Conservation (phyloP, 2,329 filamentous ascomycete species). For the Sclerotinia trifoliorum region DNA sequence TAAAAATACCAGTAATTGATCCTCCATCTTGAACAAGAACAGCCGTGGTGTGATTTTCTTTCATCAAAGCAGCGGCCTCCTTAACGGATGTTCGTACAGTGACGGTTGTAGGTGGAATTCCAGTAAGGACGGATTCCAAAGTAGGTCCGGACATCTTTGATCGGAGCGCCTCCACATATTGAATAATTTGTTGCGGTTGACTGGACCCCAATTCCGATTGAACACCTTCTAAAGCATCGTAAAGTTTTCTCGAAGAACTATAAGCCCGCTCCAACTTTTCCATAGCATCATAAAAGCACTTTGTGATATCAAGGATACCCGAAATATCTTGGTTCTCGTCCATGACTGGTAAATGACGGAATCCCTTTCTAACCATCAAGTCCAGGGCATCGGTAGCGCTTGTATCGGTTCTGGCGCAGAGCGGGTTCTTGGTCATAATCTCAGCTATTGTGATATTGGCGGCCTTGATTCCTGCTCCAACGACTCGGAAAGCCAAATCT, state of each 20-base stretch:
- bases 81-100: slow-evolving; percentile 94
- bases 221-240: slow-evolving; percentile 95
- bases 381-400: slow-evolving; percentile 97
- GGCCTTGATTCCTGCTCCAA: slow-evolving; percentile 86
- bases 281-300: slow-evolving; percentile 99
- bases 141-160: slow-evolving; percentile 98
- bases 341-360: slow-evolving; percentile 97
- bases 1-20: slow-evolving; percentile 98
- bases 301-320: slow-evolving; percentile 96
- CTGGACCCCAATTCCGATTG: slow-evolving; percentile 94
- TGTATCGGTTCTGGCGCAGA: slow-evolving; percentile 95
- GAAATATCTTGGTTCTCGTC: slow-evolving; percentile 99
- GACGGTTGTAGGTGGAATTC: slow-evolving; percentile 88
- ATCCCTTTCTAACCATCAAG: slow-evolving; percentile 97
- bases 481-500: slow-evolving; percentile 94
- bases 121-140: slow-evolving; percentile 88
- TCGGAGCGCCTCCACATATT: slow-evolving; percentile 94
- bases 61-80: slow-evolving; percentile 94
- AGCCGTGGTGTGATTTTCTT: slow-evolving; percentile 97
- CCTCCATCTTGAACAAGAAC: slow-evolving; percentile 95
- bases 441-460: slow-evolving; percentile 90
- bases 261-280: slow-evolving; percentile 98
- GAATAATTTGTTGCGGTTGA: slow-evolving; percentile 97
- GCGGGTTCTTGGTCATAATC: slow-evolving; percentile 99
- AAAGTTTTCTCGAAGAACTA: slow-evolving; percentile 94